Base-by-base conservation (phyloP, 768 basidiomycete genomes). In the Lactarius akahatsu region DNA sequence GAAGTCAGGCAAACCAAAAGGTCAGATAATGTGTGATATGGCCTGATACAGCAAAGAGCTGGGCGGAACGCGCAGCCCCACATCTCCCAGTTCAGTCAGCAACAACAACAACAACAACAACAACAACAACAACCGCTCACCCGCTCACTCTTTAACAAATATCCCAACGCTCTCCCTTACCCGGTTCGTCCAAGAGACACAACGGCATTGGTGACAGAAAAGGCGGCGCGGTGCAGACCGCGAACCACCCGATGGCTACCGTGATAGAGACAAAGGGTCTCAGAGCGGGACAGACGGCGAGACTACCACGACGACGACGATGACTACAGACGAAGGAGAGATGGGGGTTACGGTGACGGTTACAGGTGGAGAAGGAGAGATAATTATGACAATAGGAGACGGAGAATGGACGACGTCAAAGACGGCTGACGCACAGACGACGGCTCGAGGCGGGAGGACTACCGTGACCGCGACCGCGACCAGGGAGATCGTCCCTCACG, bases 391-490 rank as follows among this genome's bases (percentile, higher is more conserved):
- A 61, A 68, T 45, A 70, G 62, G 34, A 65, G 65, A 63, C 43
- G 71, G 34, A 68, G 68, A 60, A 68, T 72, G 61, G 71, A 75
- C 59, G 32, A 32, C 1, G 6, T 32, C 32, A 32, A 1, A 32
- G 32, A 32, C 6, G 32, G 32, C 32, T 32, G 32, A 32, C 32
- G 32, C 32, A 30, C 30, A 32, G 32, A 32, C 32, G 71, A 67
- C n/a, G 72, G 76, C 13, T 40, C 50, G 34, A 83, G 84, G 67
- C 76, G 82, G 67, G 80, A 81, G 32, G 74, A 80, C 41, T 80
- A 82, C 67, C 60, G 77, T 65, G 82, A 83, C 67, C 77, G 80
- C 38, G 74, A 79, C 43, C 34, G 8, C 34, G 9, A 34, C 32
- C 61, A 76, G 66, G 82, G 84, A 67, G 76, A 83, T 43, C 61